phyloP scores from a whole-genome alignment of 1,139 yeast genomes.

The Suhomyces yuchorum region DNA sequence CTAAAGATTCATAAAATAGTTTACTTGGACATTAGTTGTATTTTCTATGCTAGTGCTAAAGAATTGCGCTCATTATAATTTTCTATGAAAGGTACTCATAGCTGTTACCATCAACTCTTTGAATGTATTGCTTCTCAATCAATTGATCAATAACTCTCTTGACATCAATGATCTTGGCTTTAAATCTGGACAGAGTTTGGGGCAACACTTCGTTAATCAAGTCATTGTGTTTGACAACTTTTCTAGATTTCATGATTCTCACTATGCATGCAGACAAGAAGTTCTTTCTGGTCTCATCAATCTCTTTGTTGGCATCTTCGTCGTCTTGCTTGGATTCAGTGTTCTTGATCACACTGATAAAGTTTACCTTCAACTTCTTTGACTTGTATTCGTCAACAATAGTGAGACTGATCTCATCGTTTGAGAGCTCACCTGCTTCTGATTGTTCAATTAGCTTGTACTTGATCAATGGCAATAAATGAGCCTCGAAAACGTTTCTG shows the following conservation, averaged over 20 bases:
- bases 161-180: conserved; percentile 82
- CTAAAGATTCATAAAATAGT: no score
- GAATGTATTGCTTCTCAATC: conserved; percentile 83
- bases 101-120: conserved; percentile 72
- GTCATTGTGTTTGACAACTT: conserved; percentile 73
- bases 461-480: conserved; percentile 76
- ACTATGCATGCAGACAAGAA: conserved; percentile 92
- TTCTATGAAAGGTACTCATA: conserved; percentile 55
- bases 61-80: not conserved
- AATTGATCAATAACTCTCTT: conserved; percentile 84
- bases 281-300: conserved; percentile 84
- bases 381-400: conserved; percentile 83
- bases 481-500: conserved; percentile 66
- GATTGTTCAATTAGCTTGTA: conserved; percentile 70
- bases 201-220: conserved; percentile 87
- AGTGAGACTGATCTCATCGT: conserved; percentile 63
- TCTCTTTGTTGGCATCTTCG: conserved; percentile 80
- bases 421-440: conserved; percentile 54
- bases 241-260: conserved; percentile 93
- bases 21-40: not conserved
- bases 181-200: conserved; percentile 82
- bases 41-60: conserved; percentile 6
- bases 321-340: conserved; percentile 72
- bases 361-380: conserved; percentile 80
- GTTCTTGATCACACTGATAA: conserved; percentile 78